Evolutionary conservation across 768 basidiomycete genomes (phyloP).

Genomic region (Leccinum subtestaceum): DNA sequence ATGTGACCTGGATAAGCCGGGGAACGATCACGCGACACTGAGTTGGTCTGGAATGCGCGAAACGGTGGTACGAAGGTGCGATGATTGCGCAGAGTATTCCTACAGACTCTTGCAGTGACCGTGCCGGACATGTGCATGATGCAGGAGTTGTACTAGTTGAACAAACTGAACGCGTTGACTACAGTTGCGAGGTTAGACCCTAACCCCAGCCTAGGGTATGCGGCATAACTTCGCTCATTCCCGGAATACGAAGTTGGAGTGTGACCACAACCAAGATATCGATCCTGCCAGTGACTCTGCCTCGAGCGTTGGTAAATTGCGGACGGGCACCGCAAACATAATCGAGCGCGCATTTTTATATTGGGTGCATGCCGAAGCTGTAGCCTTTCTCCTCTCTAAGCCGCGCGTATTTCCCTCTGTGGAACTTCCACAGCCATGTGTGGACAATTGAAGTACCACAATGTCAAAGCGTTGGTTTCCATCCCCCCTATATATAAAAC

Average conservation of each 20-base stretch:
- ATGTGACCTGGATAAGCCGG: constrained; percentile 78
- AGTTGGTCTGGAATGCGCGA: constrained; percentile 16
- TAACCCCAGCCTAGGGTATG: constrained; percentile 22
- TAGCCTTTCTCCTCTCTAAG: constrained; percentile 11
- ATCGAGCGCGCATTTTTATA: not conserved
- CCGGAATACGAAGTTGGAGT: not conserved
- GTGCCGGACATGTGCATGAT: not conserved
- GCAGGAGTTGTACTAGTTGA: not conserved
- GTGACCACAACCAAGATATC: not conserved
- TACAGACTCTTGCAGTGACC: not conserved
- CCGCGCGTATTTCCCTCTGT: constrained; percentile 15
- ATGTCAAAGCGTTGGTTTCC: constrained; percentile 26
- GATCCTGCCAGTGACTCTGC: not conserved
- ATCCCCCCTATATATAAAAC: constrained; percentile 19
- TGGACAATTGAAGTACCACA: constrained; percentile 18
- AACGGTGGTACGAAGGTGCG: not conserved
- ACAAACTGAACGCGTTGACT: not conserved
- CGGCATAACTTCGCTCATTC: not conserved
- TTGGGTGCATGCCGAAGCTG: not conserved
- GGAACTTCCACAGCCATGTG: constrained; percentile 18
- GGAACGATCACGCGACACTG: constrained; percentile 7
- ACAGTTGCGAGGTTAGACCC: not conserved
- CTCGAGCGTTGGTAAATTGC: not conserved
- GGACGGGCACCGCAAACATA: not conserved
- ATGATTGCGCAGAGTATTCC: not conserved